Percentiles rank a stretch among this genome's conserved stretches.
Evolutionary conservation across 164 flowering plant genomes (phyloP).

Genomic region (Saururus chinensis): DNA sequence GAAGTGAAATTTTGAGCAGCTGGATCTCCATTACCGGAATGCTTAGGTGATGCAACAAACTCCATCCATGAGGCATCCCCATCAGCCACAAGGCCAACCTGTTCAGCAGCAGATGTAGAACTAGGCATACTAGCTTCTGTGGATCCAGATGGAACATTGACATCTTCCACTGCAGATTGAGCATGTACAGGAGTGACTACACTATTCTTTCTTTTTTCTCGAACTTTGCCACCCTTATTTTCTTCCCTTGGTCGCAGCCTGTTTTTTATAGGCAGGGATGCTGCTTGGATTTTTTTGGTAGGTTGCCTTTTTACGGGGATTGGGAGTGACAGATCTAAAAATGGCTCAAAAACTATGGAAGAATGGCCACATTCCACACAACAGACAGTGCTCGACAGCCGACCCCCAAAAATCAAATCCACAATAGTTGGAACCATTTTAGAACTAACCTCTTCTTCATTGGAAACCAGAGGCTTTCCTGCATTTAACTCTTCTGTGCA

Average conservation of each 20-base stretch:
- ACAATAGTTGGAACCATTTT: constrained; percentile 38
- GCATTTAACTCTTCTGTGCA: constrained; percentile 46
- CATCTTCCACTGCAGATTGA: constrained; percentile 13
- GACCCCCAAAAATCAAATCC: constrained; percentile 74
- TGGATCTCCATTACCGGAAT: constrained; percentile 10
- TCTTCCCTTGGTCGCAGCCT: constrained; percentile 37
- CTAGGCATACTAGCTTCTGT: constrained; percentile 13
- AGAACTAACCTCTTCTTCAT: constrained; percentile 19
- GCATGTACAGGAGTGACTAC: constrained; percentile 14
- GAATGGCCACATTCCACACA: constrained; percentile 80
- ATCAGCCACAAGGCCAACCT: not conserved
- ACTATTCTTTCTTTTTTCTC: constrained; percentile 28
- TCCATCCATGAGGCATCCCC: constrained; percentile 6
- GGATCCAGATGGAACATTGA: constrained; percentile 13
- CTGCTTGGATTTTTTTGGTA: constrained; percentile 28
- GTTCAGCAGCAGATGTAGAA: constrained; percentile 13
- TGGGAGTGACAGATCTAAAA: constrained; percentile 83
- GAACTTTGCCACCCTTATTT: constrained; percentile 39
- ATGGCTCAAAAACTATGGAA: constrained; percentile 81
- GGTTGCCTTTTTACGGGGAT: constrained; percentile 71
- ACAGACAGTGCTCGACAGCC: constrained; percentile 71
- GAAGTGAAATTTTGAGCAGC: constrained; percentile 13
- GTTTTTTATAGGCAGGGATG: constrained; percentile 40
- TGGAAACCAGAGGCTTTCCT: constrained; percentile 24
- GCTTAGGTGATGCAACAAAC: constrained; percentile 7